Percentiles rank a stretch among this genome's conserved stretches.
phyloP scores from a whole-genome alignment of 177 flowering plant genomes.

The Vitis hybrid region DNA sequence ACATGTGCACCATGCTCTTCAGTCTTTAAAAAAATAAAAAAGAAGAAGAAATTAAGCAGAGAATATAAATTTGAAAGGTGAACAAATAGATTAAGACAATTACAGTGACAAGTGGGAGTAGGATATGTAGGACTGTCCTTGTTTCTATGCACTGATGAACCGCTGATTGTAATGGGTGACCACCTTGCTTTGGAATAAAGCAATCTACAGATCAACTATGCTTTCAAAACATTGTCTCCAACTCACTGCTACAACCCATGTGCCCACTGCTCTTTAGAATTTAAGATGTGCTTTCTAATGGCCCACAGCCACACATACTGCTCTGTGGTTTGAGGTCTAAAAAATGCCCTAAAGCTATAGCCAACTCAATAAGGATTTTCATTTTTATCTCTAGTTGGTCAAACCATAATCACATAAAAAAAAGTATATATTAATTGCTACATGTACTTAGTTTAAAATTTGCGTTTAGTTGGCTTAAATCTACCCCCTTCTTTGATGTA shows the following conservation, averaged over 20 bases:
- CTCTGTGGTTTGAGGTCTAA: no score
- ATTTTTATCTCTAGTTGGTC: no score
- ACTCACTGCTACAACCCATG: conserved; percentile 15
- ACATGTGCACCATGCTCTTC: neutral
- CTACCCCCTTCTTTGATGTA: no score
- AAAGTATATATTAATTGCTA: no score
- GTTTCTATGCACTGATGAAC: neutral
- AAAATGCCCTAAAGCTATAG: no score
- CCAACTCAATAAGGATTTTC: no score
- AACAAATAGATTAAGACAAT: neutral
- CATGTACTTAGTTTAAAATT: no score
- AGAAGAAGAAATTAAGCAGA: neutral
- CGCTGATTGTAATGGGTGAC: neutral
- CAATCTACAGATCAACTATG: neutral
- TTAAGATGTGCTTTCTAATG: conserved; percentile 10
- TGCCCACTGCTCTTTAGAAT: conserved; percentile 3
- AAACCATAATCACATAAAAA: no score
- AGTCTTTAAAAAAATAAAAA: neutral
- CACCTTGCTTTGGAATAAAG: conserved; percentile 7
- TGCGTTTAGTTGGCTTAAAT: no score
- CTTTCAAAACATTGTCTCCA: conserved; percentile 17
- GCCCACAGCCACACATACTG: neutral
- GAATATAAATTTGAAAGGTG: neutral
- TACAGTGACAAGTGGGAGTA: neutral
- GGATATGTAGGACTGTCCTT: neutral